These are phyloP conservation scores for Myotisia sp. DNA, from an alignment of 2,329 filamentous ascomycete genomes.

Conservation along the genomic window DNA sequence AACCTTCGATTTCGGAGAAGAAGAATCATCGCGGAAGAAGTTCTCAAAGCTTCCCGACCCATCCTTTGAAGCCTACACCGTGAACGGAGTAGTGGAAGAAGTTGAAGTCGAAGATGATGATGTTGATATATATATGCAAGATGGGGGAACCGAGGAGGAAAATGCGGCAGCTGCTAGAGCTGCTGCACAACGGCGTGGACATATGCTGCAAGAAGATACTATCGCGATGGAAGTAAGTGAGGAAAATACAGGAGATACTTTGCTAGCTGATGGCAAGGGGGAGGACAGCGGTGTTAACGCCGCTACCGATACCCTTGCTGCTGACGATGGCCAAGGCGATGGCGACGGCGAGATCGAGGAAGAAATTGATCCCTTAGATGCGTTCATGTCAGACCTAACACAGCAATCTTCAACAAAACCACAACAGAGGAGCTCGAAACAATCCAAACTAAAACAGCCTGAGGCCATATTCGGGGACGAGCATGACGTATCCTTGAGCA, in stretches of 20 bases:
- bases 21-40: slow-evolving; percentile 74
- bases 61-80: slow-evolving; percentile 46
- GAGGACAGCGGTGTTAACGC: neutral
- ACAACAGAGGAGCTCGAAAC: slow-evolving; percentile 19
- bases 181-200: slow-evolving; percentile 68
- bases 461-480: slow-evolving; percentile 78
- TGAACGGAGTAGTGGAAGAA: slow-evolving; percentile 39
- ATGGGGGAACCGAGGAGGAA: slow-evolving; percentile 74
- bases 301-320: neutral
- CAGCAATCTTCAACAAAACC: slow-evolving; percentile 36
- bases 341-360: slow-evolving; percentile 31
- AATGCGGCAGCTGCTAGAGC: slow-evolving; percentile 71
- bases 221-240: slow-evolving; percentile 36
- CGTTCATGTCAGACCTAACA: slow-evolving; percentile 73
- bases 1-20: slow-evolving; percentile 74
- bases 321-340: slow-evolving; percentile 21
- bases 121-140: slow-evolving; percentile 59
- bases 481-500: slow-evolving; percentile 54
- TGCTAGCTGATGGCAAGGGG: slow-evolving; percentile 17
- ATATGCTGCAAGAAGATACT: slow-evolving; percentile 36
- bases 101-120: slow-evolving; percentile 52
- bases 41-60: slow-evolving; percentile 78
- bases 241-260: slow-evolving; percentile 12
- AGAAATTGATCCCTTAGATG: slow-evolving; percentile 77
- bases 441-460: slow-evolving; percentile 48